Evolutionary conservation across 106 monocot genomes (phyloP), one percentile per base, ranked within the genome.

Genomic region (Posidonia australis): DNA sequence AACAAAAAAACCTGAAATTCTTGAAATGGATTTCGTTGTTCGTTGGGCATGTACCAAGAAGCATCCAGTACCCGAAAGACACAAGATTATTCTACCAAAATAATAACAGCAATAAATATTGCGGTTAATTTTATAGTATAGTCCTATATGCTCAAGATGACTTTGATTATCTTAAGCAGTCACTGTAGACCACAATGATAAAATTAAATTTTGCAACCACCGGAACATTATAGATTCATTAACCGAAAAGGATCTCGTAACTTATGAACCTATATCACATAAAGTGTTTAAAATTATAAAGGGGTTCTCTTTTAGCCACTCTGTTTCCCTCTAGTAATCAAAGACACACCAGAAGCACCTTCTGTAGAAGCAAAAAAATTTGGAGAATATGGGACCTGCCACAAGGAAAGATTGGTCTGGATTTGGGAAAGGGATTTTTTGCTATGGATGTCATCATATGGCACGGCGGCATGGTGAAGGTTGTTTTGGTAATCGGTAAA

Each of bases 41-140:
- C 87, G 65, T 73, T 41, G 42, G 87, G 92, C 92, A 92, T 84
- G 65, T 92, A 92, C 92, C 92, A 92, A 20, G 87, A 92, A 44
- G 92, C 79, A 84, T 92, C 92, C 60, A 92, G 63, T 21, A 92
- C 74, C 92, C 87, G 46, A 70, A 62, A 5, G 57, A 6, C n/a
- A 24, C 18, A 29, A 44, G 41, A 59, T 20, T 4, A 14, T 16
- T 20, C 18, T 36, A 36, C 2, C 36, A 2, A 36, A 7, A 36
- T 4, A 7, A 4, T 7, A 36, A 36, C 36, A 36, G 7, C 7
- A 4, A 36, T 36, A 36, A 36, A 36, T 36, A 36, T 36, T 7
- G 7, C 7, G 21, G 19, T 5, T 49, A 49, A 49, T 49, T 10
- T 10, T 22, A 54, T 2, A 54, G 19, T 19, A 54, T 54, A 24